phyloP scores from a whole-genome alignment of 2,329 filamentous ascomycete species.

The Cladophialophora carrionii region DNA sequence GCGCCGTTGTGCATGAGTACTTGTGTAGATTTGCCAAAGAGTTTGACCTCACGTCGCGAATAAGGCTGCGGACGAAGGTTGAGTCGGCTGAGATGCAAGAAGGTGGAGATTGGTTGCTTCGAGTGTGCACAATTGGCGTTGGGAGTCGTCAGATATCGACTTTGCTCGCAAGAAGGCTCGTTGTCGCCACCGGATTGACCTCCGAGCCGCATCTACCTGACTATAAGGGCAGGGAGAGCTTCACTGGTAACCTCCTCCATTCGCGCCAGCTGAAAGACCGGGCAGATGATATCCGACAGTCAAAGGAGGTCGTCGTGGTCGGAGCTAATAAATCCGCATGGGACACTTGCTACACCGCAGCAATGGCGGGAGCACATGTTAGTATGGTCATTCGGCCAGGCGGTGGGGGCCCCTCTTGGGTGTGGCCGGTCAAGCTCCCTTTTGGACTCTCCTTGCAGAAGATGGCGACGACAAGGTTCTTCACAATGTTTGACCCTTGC shows the following conservation, averaged over 20 bases:
- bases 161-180: slow-evolving; percentile 54
- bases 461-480: slow-evolving; percentile 66
- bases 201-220: slow-evolving; percentile 60
- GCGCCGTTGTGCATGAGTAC: slow-evolving; percentile 60
- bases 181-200: slow-evolving; percentile 65
- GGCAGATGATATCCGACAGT: slow-evolving; percentile 43
- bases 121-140: slow-evolving; percentile 26
- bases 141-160: slow-evolving; percentile 8
- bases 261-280: slow-evolving; percentile 56
- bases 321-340: slow-evolving; percentile 66
- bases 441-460: slow-evolving; percentile 70
- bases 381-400: slow-evolving; percentile 62
- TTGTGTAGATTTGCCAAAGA: slow-evolving; percentile 59
- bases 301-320: slow-evolving; percentile 56
- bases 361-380: slow-evolving; percentile 57
- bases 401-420: slow-evolving; percentile 63
- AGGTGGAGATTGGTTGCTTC: slow-evolving; percentile 46
- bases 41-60: slow-evolving; percentile 54
- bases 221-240: slow-evolving; percentile 56
- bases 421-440: slow-evolving; percentile 56
- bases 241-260: slow-evolving; percentile 62
- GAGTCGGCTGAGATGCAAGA: slow-evolving; percentile 50
- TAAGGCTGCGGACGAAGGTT: slow-evolving; percentile 58
- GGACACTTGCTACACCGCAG: slow-evolving; percentile 65
- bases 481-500: slow-evolving; percentile 76